Evolutionary conservation across 176 grass and related monocot genomes (phyloP).

Genomic region (Coix lacrymajobi): DNA sequence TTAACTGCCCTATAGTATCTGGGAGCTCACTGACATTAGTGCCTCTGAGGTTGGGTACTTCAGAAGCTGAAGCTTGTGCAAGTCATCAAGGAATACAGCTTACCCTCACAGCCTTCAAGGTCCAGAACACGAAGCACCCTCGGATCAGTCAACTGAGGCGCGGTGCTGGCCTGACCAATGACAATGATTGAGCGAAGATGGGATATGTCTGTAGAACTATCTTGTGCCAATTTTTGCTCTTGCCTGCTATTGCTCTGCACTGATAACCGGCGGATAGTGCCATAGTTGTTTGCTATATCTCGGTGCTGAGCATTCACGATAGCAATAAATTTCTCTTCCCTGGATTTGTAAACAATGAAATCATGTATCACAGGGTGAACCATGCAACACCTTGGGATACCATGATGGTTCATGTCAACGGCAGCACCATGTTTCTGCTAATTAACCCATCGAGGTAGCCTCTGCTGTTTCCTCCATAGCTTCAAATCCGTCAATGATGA

Average conservation of each 20-base stretch:
- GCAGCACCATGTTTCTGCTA: constrained; percentile 19
- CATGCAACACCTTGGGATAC: background rate
- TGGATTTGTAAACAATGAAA: constrained; percentile 28
- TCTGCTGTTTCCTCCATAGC: constrained; percentile 3
- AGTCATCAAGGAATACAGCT: background rate
- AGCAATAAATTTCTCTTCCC: constrained; percentile 37
- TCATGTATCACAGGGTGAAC: constrained; percentile 38
- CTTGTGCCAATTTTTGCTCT: background rate
- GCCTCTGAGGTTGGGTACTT: constrained; percentile 29
- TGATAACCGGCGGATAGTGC: constrained; percentile 11
- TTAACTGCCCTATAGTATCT: constrained; percentile 5
- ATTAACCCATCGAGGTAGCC: constrained; percentile 24
- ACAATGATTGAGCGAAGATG: constrained; percentile 19
- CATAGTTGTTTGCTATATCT: background rate
- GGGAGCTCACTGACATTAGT: constrained; percentile 31
- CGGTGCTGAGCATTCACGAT: background rate
- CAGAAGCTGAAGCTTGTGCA: background rate
- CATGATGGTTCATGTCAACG: constrained; percentile 4
- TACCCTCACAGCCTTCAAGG: constrained; percentile 8
- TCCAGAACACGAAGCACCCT: constrained; percentile 23
- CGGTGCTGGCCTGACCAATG: constrained; percentile 4
- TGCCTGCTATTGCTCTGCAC: background rate
- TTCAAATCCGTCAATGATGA: background rate
- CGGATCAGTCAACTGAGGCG: background rate
- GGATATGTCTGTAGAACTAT: background rate